Conservation (phyloP, 768 basidiomycete species). For the Lentinula boryana region DNA sequence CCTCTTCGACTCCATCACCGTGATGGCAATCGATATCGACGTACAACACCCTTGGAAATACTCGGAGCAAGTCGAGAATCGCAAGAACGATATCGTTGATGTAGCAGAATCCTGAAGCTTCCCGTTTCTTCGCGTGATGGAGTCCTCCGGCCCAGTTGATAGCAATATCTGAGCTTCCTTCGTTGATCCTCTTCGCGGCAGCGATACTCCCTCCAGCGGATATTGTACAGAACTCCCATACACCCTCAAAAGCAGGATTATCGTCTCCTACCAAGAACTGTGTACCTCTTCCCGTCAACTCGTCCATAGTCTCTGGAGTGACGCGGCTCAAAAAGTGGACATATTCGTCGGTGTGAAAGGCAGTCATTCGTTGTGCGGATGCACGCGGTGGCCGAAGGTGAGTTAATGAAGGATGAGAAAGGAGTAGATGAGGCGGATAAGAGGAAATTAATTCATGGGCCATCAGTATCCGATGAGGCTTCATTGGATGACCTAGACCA, state of each 20-base stretch:
- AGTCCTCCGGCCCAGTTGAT: conserved; percentile 85
- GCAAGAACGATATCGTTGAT: conserved; percentile 96
- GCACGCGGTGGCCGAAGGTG: conserved; percentile 53
- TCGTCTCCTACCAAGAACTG: conserved; percentile 75
- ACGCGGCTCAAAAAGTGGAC: conserved; percentile 86
- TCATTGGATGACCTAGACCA: conserved; percentile 90
- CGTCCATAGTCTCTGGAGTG: conserved; percentile 85
- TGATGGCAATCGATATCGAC: conserved; percentile 99
- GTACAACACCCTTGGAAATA: conserved; percentile 83
- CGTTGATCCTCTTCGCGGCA: conserved; percentile 69
- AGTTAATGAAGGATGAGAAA: not conserved
- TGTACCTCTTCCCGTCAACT: conserved; percentile 77
- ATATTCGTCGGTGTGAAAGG: conserved; percentile 98
- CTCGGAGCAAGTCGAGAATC: conserved; percentile 88
- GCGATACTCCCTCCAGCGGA: conserved; percentile 94
- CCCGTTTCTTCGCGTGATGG: conserved; percentile 99
- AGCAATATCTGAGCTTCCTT: conserved; percentile 66
- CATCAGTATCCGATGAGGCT: conserved; percentile 91
- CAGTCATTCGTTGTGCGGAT: conserved; percentile 72
- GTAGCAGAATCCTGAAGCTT: conserved; percentile 98
- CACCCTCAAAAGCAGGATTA: conserved; percentile 93
- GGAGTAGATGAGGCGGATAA: conserved; percentile 38
- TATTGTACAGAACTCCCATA: conserved; percentile 96
- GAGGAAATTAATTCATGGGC: conserved; percentile 88
- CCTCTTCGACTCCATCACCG: conserved; percentile 98